Evolutionary conservation across 208 protist species (phyloP).

Genomic region (Leishmania tarentolae): DNA sequence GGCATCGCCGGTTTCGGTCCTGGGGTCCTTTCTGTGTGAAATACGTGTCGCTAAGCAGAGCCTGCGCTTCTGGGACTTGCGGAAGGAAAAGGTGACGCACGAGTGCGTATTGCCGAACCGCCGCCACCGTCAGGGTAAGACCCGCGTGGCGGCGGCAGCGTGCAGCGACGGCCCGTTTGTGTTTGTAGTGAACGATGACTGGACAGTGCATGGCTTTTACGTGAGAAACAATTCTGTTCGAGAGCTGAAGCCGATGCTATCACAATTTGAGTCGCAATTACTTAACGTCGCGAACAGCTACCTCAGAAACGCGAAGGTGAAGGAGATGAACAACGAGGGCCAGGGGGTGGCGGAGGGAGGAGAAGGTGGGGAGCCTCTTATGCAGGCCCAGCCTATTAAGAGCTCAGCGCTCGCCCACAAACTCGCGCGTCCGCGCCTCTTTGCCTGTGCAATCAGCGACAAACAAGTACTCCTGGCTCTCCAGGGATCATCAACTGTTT

Average conservation of each 20-base stretch:
- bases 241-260: conserved; percentile 50
- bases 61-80: conserved; percentile 64
- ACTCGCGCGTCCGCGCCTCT: conserved; percentile 10
- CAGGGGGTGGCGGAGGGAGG: not conserved
- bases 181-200: conserved; percentile 70
- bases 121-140: conserved; percentile 33
- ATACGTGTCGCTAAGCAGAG: conserved; percentile 7
- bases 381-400: not conserved
- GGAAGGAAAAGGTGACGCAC: conserved; percentile 42
- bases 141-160: conserved; percentile 20
- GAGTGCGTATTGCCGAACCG: conserved; percentile 41
- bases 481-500: conserved; percentile 23
- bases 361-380: not conserved
- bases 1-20: conserved; percentile 6
- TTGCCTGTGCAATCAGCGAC: conserved; percentile 19
- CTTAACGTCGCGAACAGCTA: not conserved
- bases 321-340: not conserved
- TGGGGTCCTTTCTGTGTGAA: conserved; percentile 17
- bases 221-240: conserved; percentile 39
- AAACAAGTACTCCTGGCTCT: conserved; percentile 40
- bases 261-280: conserved; percentile 39
- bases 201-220: conserved; percentile 64
- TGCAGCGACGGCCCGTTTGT: conserved; percentile 63
- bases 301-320: not conserved
- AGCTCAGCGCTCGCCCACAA: not conserved